A percentile compares a stretch with the other conserved stretches of the same genome.
phyloP scores from a whole-genome alignment of 805 yeast genomes.

The Candida germanica region DNA sequence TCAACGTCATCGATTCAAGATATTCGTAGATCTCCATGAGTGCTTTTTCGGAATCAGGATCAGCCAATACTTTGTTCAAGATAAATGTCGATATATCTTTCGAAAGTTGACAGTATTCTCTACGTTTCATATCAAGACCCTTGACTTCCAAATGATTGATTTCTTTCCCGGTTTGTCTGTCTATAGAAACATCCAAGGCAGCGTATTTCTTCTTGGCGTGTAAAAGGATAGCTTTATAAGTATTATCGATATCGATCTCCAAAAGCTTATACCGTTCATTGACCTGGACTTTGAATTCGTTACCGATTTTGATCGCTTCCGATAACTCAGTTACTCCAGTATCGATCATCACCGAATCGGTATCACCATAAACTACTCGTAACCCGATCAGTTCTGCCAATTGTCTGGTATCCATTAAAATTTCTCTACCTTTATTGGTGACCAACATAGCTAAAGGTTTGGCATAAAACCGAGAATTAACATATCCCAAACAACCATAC shows the following conservation, averaged over 20 bases:
- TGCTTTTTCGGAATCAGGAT: constrained; percentile 73
- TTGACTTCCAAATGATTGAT: constrained; percentile 72
- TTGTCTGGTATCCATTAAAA: constrained; percentile 87
- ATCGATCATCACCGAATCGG: constrained; percentile 98
- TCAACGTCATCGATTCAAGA: constrained; percentile 54
- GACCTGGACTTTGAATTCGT: constrained; percentile 76
- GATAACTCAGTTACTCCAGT: constrained; percentile 67
- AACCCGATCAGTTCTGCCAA: constrained; percentile 82
- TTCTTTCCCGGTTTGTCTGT: constrained; percentile 52
- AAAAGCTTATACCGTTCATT: constrained; percentile 83
- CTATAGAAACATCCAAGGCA: constrained; percentile 64
- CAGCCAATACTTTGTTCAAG: constrained; percentile 66
- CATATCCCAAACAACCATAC: constrained; percentile 97
- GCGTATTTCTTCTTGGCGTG: constrained; percentile 98
- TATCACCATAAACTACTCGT: constrained; percentile 94
- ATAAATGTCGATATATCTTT: constrained; percentile 82
- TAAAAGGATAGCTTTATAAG: constrained; percentile 75
- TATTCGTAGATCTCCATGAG: constrained; percentile 68
- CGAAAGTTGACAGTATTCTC: constrained; percentile 92
- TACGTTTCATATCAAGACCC: constrained; percentile 94
- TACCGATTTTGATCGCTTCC: constrained; percentile 82
- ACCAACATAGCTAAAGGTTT: constrained; percentile 94
- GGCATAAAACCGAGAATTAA: constrained; percentile 89
- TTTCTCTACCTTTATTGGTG: constrained; percentile 93
- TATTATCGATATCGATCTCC: constrained; percentile 94